Evolutionary conservation across 2,329 filamentous ascomycete species (phyloP), one percentile per base, ranked within the genome.

Genomic region (Tolypocladium paradoxum): DNA sequence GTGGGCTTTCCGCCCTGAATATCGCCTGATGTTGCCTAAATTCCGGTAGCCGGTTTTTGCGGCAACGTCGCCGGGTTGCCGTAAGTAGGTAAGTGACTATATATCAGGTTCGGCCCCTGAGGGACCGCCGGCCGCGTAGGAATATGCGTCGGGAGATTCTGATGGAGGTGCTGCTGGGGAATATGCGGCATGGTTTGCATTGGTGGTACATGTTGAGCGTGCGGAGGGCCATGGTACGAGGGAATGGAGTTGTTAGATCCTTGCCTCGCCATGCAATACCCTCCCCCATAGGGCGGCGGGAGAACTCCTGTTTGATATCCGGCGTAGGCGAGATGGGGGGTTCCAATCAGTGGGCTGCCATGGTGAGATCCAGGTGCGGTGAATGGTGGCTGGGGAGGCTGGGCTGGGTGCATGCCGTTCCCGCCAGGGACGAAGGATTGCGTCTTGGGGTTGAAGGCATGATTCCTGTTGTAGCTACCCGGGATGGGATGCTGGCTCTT

Each of bases 381-480:
- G 56, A 75, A 81, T 1, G 73, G 72, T 18, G 72, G 73, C 56
- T 75, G 70, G 6, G 75, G 71, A 34, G 71, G 70, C 40, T 74
- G 76, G 58, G 76, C 72, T 4, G 76, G 71, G 33, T 72, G 69
- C 66, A 78, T 75, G 29, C 74, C 72, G 57, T 69, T 74, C 56
- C 81, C 65, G 20, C 70, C 68, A 48, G 92, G 92, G 27, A 96
- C 82, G 68, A 97, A 96, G 0, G 91, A 88, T 64, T 95, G 88
- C 18, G 88, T 96, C 71, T 95, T 91, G 1, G 91, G 92, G 65
- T 96, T 96, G 73, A 97, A 96, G 14, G 87, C 83, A 61, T 90
- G 88, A 50, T 70, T 71, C 54, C 90, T 80, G 64, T 87, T 89
- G 60, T 82, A 95, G 69, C 86, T 93, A 36, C 89, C 89, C 16